Conservation (phyloP, 2,329 filamentous ascomycete species). For the Epichloe baconii region DNA sequence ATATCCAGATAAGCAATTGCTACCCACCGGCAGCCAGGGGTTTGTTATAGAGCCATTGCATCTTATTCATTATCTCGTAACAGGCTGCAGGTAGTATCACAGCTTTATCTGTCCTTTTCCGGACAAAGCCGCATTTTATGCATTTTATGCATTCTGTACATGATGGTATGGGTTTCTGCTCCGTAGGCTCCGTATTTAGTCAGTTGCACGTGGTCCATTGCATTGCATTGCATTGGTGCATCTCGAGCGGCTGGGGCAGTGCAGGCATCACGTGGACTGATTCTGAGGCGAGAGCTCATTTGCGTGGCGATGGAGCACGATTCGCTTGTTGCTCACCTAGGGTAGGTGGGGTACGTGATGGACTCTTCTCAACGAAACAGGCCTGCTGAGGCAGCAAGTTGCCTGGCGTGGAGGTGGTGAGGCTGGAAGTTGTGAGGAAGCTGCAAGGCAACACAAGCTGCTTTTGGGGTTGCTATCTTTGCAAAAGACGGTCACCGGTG, state of each 20-base stretch:
- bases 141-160: not conserved
- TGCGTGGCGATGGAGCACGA: not conserved
- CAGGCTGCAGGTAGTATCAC: not conserved
- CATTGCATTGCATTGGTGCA: not conserved
- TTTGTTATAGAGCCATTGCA: not conserved
- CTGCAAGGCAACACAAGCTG: too few species aligned
- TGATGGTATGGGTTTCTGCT: not conserved
- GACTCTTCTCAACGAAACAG: too few species aligned
- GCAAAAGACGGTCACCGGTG: not conserved
- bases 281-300: not conserved
- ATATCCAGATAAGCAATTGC: too few species aligned
- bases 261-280: constrained; percentile 1
- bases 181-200: not conserved
- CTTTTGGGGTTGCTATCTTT: not conserved
- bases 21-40: too few species aligned
- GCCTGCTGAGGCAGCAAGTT: too few species aligned
- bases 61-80: not conserved
- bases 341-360: not conserved
- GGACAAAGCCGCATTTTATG: not conserved
- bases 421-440: too few species aligned
- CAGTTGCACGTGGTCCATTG: constrained; percentile 2
- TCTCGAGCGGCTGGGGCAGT: not conserved
- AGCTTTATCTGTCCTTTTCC: not conserved
- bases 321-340: too few species aligned
- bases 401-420: too few species aligned